Evolutionary conservation across 2,329 filamentous ascomycete species (phyloP), one percentile per base, ranked within the genome.

Genomic region (Davidsoniella virescens): DNA sequence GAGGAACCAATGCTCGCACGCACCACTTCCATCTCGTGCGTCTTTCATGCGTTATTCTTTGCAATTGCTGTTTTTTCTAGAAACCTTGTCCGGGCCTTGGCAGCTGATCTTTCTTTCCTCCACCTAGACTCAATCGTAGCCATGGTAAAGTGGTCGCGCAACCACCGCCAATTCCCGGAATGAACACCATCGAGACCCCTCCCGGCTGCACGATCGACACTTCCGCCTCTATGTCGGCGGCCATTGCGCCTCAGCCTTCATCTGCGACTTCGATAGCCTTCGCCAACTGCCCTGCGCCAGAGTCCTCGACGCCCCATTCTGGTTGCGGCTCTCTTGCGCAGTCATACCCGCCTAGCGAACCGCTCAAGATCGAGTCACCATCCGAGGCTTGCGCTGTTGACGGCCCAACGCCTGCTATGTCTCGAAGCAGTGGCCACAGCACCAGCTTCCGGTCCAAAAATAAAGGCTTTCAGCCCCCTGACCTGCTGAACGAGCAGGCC

Each of bases 401-500:
- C 44, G 5, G 46, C 29, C 29, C 29, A 33, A 29, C 44, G 8
- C 25, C 44, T 47, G 29, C 29, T 16, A 20, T 14, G 23, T 20
- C 36, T n/a, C 25, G 44, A 23, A 47, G 50, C 16, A 51, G 44
- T 44, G 50, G 44, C n/a, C 44, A 51, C 37, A 49, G 51, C 26
- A 42, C 20, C 17, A 45, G 41, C 12, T 49, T 52, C 20, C 49
- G 51, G 47, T 41, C 41, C 50, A 51, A 53, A 39, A 56, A 47
- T 9, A 56, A 55, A 33, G 56, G 55, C 14, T 54, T 64, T 6
- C 62, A 63, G 50, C 63, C 62, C 14, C 60, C 60, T 5, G 62
- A 58, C 1, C 50, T 66, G 9, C 56, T 65, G 3, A 64, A 61
- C 37, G 59, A 58, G 36, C 60, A 62, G 50, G 63, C 63, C 5